Evolutionary conservation across 306 rosid genomes (phyloP), one percentile per base, ranked within the genome.

Genomic region (Abrus precatorius): DNA sequence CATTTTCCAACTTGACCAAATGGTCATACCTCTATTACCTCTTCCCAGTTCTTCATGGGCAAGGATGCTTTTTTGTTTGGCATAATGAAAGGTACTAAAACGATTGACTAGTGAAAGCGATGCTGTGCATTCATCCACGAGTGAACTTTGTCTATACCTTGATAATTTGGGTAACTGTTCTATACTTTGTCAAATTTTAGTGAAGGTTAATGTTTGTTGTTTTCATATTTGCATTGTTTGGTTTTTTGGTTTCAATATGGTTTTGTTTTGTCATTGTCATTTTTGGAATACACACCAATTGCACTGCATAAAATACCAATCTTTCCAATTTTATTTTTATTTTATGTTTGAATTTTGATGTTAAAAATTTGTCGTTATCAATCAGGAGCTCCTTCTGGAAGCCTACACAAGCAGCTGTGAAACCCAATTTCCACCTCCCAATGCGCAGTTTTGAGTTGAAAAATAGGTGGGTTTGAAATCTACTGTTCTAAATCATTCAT

Each of bases 391-490:
- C 87, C 41, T 80, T 43, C 76, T 86, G 91, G 91, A 90, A 87
- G 78, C 81, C 90, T 72, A 82, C 88, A 68, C 93, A 83, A 65
- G 97, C 95, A 56, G 93, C 96, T 54, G 73, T 91, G 74, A 55
- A 85, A 13, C 87, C 93, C 3, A 84, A 74, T 83, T 75, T 87
- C 76, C 99, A 95, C 84, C 98, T 95, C 48, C 99, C 99, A 13
- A 95, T 91, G 99, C 99, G 99, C 20, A 95, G 98, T 67, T 90
- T 84, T 7, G 99, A 95, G 85, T 63, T 88, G 54, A 93, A 95
- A 79, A 90, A 95, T 79, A 88, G 96, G 99, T 90, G 67, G 75
- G 75, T 32, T 80, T 81, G 62, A 65, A 65, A 74, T 40, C 33
- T 79, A 20, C 55, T 82, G 38, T 54, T 36, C 69, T 66, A 80